These are phyloP conservation scores for Smallanthus sonchifolius DNA, from an alignment of 129 eudicot species.

Conservation along the genomic window DNA sequence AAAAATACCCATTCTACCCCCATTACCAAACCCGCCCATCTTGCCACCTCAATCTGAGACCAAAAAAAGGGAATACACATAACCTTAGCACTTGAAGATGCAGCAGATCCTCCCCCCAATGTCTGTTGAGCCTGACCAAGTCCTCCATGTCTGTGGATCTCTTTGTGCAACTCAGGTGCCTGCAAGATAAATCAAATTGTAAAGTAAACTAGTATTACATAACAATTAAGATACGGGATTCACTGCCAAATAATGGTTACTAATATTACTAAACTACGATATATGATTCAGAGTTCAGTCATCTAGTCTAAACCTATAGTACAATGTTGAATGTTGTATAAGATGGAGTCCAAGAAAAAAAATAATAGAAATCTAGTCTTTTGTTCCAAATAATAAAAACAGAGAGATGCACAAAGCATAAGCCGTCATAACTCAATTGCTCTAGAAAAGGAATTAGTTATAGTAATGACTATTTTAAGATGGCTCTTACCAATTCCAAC, in stretches of 20 bases:
- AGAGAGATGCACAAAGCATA: neutral
- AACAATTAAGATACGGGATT: neutral
- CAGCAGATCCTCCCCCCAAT: conserved; percentile 30
- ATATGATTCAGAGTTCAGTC: neutral
- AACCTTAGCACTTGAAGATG: conserved; percentile 34
- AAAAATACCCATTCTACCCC: neutral
- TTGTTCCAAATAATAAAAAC: neutral
- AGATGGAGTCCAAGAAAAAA: neutral
- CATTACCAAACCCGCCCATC: neutral
- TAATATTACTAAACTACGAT: neutral
- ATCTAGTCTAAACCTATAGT: neutral
- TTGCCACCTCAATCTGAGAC: neutral
- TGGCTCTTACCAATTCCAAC: neutral
- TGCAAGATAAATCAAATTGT: neutral
- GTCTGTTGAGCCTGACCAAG: conserved; percentile 39
- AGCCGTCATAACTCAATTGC: neutral
- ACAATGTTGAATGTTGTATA: neutral
- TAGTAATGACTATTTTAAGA: neutral
- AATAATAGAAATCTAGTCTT: neutral
- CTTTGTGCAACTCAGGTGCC: conserved; percentile 49
- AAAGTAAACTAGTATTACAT: neutral
- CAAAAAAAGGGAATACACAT: neutral
- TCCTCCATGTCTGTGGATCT: conserved; percentile 30
- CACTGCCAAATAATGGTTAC: neutral
- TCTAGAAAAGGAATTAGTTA: neutral